Evolutionary conservation across 352 stramenopile genomes (phyloP), one percentile per base, ranked within the genome.

Genomic region (Pythium monospermum): DNA sequence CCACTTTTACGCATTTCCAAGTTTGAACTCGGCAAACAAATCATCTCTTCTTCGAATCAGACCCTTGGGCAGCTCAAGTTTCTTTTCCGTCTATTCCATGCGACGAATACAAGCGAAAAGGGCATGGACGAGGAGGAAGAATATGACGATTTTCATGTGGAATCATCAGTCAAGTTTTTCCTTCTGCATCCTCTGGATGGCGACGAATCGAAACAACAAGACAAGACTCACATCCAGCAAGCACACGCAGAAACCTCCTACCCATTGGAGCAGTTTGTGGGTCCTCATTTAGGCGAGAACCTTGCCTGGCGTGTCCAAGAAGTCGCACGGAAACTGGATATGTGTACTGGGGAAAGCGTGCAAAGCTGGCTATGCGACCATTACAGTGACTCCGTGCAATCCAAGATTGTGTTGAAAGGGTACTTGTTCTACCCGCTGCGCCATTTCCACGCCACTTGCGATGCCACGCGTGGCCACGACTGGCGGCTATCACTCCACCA

Each of bases 161-260:
- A 91, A 52, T 83, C 70, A 18, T 88, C 79, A 2, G 71, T 91
- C 59, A 91, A 91, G 52, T 91, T 88, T 47, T 91, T 91, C 53
- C 40, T 91, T 39, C 46, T 88, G 11, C 71, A 83, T 49, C 61
- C 71, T 18, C 45, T 73, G 21, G 19, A 67, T n/a, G n/a, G n/a
- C 7, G 62, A 47, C 13, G 15, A 43, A 22, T 47, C 36, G 22
- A 8, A 12, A 8, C 16, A 37, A 4, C 18, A 33, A 1, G 11
- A 28, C 37, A 16, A 7, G 26, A 10, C n/a, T 4, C 13, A 3
- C 2, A 22, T 4, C 6, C 19, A 47, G 18, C 5, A 18, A 0
- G 25, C 13, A 22, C 13, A 44, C n/a, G 33, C 33, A 13, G 26
- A 32, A 2, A 32, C 43, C 8, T 42, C 46, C 27, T 59, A 71